Conservation (phyloP, 73 alveolate species). For the Symbiodinium pilosum region DNA sequence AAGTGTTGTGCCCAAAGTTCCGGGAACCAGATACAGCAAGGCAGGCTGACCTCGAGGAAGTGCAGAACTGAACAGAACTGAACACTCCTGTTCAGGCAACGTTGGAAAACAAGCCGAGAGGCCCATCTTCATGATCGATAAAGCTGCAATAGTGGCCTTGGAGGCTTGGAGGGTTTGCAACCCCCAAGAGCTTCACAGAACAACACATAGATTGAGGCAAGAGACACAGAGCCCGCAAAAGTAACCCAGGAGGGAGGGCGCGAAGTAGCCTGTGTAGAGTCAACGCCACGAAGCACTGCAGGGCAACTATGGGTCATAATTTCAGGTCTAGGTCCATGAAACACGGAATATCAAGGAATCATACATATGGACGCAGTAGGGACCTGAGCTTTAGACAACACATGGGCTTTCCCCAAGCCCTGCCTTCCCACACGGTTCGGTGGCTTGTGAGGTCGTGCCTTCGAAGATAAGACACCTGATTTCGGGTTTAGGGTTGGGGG, state of each 20-base stretch:
- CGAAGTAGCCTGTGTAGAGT: slow-evolving; percentile 28
- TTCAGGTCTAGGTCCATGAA: no score
- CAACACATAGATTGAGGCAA: background rate
- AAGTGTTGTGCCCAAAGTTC: slow-evolving; percentile 44
- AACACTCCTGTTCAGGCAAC: no score
- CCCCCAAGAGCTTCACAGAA: no score
- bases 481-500: background rate
- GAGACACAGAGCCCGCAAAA: slow-evolving; percentile 43
- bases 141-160: slow-evolving; percentile 34
- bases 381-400: background rate
- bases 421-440: slow-evolving; percentile 18
- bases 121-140: slow-evolving; percentile 49
- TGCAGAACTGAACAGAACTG: no score
- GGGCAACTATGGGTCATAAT: no score
- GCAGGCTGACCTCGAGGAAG: slow-evolving; percentile 65
- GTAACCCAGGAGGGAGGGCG: slow-evolving; percentile 38
- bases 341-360: no score
- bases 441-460: slow-evolving; percentile 67
- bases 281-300: no score
- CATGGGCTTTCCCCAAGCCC: background rate
- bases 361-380: no score
- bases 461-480: slow-evolving; percentile 43
- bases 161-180: background rate
- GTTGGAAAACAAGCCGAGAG: background rate
- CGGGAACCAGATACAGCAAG: slow-evolving; percentile 72